Evolutionary conservation across 805 yeast genomes (phyloP).

Genomic region (Myxozyma sirexii): DNA sequence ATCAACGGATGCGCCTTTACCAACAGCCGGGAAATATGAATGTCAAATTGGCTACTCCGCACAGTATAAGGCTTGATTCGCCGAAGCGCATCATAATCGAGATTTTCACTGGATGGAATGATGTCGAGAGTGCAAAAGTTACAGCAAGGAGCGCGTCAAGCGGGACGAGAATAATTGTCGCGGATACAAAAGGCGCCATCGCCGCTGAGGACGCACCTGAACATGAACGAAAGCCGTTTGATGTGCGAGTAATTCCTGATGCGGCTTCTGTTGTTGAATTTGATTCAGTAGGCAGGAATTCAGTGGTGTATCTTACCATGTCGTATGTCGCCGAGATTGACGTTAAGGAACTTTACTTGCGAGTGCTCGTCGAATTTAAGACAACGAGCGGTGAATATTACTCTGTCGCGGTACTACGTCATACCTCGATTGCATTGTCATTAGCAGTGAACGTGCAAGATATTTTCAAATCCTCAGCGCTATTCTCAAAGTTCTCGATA

Average conservation of each 20-base stretch:
- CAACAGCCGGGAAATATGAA: constrained; percentile 32
- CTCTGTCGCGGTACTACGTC: constrained; percentile 31
- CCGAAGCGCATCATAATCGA: constrained; percentile 17
- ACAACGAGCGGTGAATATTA: constrained; percentile 34
- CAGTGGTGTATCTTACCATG: constrained; percentile 33
- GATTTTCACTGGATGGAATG: constrained; percentile 33
- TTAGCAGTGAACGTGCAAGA: constrained; percentile 82
- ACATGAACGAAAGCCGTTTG: background rate
- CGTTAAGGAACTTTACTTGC: constrained; percentile 34
- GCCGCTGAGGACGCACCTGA: background rate
- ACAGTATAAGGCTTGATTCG: constrained; percentile 16
- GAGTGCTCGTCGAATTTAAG: constrained; percentile 36
- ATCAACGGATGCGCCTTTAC: constrained; percentile 15
- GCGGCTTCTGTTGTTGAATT: constrained; percentile 5
- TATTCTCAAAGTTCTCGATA: constrained; percentile 70
- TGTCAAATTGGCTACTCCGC: constrained; percentile 15
- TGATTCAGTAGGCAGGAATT: constrained; percentile 2
- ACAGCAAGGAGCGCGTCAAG: constrained; percentile 26
- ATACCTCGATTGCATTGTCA: constrained; percentile 46
- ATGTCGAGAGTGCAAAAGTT: constrained; percentile 12
- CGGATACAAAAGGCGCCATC: constrained; percentile 7
- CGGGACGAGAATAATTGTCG: constrained; percentile 16
- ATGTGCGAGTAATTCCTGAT: constrained; percentile 1
- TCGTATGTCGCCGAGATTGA: constrained; percentile 40
- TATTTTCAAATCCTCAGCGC: constrained; percentile 57